Conservation (phyloP, 2,329 filamentous ascomycete species). For the Periconia macrospinosa region DNA sequence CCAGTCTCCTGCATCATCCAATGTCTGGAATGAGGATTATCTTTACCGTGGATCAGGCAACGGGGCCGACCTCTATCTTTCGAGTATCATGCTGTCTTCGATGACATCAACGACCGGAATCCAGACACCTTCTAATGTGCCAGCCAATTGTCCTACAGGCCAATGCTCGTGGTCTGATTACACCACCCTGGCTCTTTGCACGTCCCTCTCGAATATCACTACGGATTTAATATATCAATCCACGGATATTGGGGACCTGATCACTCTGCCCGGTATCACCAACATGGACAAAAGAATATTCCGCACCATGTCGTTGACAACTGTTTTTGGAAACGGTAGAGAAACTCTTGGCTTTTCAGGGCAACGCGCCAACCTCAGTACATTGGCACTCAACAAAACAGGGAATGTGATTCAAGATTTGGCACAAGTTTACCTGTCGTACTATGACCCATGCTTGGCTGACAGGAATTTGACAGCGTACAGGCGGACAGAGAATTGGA, state of each 20-base stretch:
- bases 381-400: background rate
- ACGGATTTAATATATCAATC: too few relatives aligned
- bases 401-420: too few relatives aligned
- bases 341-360: background rate
- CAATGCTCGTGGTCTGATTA: background rate
- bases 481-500: background rate
- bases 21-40: too few relatives aligned
- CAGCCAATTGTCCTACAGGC: background rate
- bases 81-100: background rate
- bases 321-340: background rate
- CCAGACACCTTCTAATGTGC: background rate
- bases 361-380: background rate
- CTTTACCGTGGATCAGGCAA: too few relatives aligned
- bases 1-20: too few relatives aligned
- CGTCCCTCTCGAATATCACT: too few relatives aligned
- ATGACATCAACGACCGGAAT: background rate
- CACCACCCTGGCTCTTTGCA: background rate
- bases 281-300: background rate
- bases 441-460: too few relatives aligned
- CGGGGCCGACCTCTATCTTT: too few relatives aligned
- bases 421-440: too few relatives aligned
- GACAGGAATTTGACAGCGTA: too few relatives aligned
- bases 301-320: background rate
- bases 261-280: background rate
- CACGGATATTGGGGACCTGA: background rate